Percentiles rank a stretch among this genome's conserved stretches.
phyloP scores from a whole-genome alignment of 2,329 filamentous ascomycete genomes.

The Monosporascus sp. region DNA sequence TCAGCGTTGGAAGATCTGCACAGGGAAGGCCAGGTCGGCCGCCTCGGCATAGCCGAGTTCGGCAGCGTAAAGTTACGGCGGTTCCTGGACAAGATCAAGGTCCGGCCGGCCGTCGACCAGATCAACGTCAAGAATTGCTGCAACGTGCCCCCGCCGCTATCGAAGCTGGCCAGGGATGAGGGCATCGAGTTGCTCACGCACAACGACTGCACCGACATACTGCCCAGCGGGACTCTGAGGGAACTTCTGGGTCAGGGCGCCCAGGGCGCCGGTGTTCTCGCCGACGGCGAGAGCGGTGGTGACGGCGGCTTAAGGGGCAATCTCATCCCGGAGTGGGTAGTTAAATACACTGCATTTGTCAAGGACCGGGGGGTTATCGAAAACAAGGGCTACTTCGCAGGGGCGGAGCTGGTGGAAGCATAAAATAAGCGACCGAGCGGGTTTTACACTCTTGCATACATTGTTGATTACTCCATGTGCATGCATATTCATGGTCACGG shows the following conservation, averaged over 20 bases:
- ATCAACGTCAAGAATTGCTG: conserved; percentile 97
- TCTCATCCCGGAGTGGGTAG: conserved; percentile 86
- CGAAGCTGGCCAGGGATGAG: conserved; percentile 76
- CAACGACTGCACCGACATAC: conserved; percentile 87
- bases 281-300: conserved; percentile 47
- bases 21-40: conserved; percentile 63
- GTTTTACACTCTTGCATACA: too few species aligned
- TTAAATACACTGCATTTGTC: conserved; percentile 95
- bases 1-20: conserved; percentile 70
- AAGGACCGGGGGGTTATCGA: conserved; percentile 92
- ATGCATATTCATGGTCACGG: conserved; percentile 10
- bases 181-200: conserved; percentile 87
- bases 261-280: conserved; percentile 71
- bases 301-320: conserved; percentile 65
- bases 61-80: conserved; percentile 75
- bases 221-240: conserved; percentile 78
- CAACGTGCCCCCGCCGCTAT: conserved; percentile 84
- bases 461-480: conserved; percentile 1
- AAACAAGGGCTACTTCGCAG: conserved; percentile 96
- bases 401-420: conserved; percentile 60
- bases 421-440: background rate
- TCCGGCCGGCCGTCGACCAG: conserved; percentile 83
- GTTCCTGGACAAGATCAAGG: conserved; percentile 65
- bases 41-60: conserved; percentile 86
- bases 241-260: conserved; percentile 73